Conservation (phyloP, 129 eudicot species). For the Mikania micrantha region DNA sequence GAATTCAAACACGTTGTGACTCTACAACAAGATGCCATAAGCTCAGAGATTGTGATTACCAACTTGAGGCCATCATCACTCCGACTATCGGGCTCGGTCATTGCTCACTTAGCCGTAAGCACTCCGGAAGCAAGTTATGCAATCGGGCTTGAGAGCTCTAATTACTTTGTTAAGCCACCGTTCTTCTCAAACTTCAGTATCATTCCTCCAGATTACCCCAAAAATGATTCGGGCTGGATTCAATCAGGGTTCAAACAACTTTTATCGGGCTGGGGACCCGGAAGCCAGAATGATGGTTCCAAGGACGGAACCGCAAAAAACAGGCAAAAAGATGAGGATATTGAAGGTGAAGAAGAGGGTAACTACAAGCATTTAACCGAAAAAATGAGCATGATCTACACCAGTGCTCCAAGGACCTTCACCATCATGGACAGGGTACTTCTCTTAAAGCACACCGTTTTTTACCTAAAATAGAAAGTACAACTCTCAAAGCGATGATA, state of each 20-base stretch:
- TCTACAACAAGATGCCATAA: constrained; percentile 44
- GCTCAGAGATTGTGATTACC: constrained; percentile 48
- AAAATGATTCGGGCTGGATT: constrained; percentile 28
- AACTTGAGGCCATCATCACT: constrained; percentile 49
- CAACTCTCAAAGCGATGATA: neutral
- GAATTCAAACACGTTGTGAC: constrained; percentile 57
- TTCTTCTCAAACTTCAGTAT: constrained; percentile 49
- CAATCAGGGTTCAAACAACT: constrained; percentile 27
- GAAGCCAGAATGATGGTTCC: neutral
- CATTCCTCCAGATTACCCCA: constrained; percentile 45
- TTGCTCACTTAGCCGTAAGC: constrained; percentile 80
- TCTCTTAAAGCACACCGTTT: neutral
- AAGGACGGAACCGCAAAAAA: constrained; percentile 1
- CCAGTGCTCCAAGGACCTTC: constrained; percentile 59
- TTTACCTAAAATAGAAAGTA: neutral
- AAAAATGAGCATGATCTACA: constrained; percentile 65
- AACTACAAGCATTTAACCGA: constrained; percentile 62
- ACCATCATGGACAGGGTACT: constrained; percentile 83
- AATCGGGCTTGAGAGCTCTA: constrained; percentile 63
- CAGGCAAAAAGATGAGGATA: constrained; percentile 23
- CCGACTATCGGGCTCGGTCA: constrained; percentile 49
- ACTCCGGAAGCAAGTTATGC: constrained; percentile 87
- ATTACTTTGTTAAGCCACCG: constrained; percentile 59
- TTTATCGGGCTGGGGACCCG: constrained; percentile 33
- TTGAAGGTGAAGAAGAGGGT: constrained; percentile 76